A percentile compares a stretch with the other conserved stretches of the same genome.
These are phyloP conservation scores for Plenodomus tracheiphilus DNA, from an alignment of 2,329 filamentous ascomycete species.

Conservation along the genomic window DNA sequence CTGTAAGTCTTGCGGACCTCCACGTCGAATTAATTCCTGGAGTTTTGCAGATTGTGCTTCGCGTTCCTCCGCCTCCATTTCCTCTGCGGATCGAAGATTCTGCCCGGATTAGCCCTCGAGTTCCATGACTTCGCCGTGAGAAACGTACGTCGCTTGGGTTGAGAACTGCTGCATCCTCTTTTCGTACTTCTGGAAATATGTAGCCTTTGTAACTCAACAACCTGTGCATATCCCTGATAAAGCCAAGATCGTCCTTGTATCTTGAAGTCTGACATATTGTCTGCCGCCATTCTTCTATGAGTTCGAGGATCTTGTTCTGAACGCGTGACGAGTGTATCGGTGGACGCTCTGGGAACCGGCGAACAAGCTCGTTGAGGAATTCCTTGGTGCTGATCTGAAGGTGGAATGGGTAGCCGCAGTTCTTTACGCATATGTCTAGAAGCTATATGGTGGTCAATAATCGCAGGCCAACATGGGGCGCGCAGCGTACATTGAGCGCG, in stretches of 20 bases:
- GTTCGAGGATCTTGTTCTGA: conserved; percentile 89
- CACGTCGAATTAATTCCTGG: conserved; percentile 91
- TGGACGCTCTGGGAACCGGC: conserved; percentile 91
- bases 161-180: conserved; percentile 92
- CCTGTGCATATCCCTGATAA: conserved; percentile 96
- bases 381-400: conserved; percentile 98
- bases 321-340: conserved; percentile 84
- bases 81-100: conserved; percentile 94
- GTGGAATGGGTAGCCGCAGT: conserved; percentile 98
- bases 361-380: conserved; percentile 96
- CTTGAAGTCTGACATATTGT: conserved; percentile 98
- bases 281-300: conserved; percentile 96
- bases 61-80: conserved; percentile 97
- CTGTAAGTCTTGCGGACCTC: conserved; percentile 88
- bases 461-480: conserved; percentile 10
- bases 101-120: conserved; percentile 46
- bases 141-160: conserved; percentile 90
- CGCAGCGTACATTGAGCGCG: conserved; percentile 67
- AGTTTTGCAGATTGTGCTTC: conserved; percentile 97
- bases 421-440: conserved; percentile 98
- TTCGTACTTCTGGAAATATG: conserved; percentile 86
- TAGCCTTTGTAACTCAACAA: conserved; percentile 97
- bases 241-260: conserved; percentile 95
- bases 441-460: conserved; percentile 56
- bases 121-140: background rate